Conservation (phyloP, 139 green algal species). For the Chlamydomonas eustigma region DNA sequence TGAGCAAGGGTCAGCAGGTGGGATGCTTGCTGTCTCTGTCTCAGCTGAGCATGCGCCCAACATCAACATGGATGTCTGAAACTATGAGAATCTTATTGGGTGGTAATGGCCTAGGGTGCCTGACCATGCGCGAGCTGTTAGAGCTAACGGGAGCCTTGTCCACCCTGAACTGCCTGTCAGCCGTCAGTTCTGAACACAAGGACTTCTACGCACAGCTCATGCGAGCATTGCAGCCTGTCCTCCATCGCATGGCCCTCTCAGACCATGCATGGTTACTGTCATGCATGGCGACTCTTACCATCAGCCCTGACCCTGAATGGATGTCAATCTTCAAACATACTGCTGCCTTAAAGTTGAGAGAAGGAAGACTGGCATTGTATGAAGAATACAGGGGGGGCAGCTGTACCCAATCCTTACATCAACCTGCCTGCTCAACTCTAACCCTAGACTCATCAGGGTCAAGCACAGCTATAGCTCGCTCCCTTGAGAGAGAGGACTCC, state of each 20-base stretch:
- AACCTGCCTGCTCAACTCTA: too few relatives aligned
- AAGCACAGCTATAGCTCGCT: background rate
- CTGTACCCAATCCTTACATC: too few relatives aligned
- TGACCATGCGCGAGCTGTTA: background rate
- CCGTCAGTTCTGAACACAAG: background rate
- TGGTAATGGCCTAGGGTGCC: background rate
- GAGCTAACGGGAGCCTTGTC: background rate
- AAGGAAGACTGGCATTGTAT: too few relatives aligned
- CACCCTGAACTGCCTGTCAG: background rate
- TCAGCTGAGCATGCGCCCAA: background rate
- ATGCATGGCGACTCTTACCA: background rate
- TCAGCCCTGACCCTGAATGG: background rate
- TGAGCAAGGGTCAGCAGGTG: background rate
- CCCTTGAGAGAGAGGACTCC: too few relatives aligned
- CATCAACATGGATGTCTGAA: background rate
- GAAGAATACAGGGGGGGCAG: too few relatives aligned
- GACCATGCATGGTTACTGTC: background rate
- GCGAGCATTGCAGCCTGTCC: background rate
- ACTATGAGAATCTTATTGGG: background rate
- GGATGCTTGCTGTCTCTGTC: background rate
- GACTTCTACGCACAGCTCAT: background rate
- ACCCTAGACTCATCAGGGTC: too few relatives aligned
- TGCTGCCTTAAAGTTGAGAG: background rate
- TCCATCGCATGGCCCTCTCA: background rate
- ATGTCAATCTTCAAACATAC: background rate